Evolutionary conservation across 208 protist genomes (phyloP), one percentile per base, ranked within the genome.

Genomic region (Acanthamoeba sp.): DNA sequence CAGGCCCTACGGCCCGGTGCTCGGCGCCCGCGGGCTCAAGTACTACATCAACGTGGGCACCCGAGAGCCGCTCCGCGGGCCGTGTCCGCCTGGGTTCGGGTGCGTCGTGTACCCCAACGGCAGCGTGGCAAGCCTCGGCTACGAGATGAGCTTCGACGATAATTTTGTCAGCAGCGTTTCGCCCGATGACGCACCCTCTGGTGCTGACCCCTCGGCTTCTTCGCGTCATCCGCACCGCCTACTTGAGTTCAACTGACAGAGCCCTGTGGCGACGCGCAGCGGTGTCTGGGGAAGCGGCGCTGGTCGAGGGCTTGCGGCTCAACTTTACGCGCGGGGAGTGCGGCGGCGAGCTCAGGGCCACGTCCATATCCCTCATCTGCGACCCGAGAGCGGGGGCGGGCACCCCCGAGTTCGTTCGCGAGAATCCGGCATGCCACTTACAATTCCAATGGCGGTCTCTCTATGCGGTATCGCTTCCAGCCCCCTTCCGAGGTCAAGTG

Each of bases 31-130:
- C 14, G 80, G 48, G n/a, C 10, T 62, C 29, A 52, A 40, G 40
- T 88, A 88, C 80, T 88, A 88, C 80, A 88, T 88, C 50, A 88
- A 88, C 29, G 48, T 88, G n/a, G 80, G 80, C 80, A 88, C 80
- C 3, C 80, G 80, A 42, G 16, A 52, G 40, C 45, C 38, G 80
- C 29, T 24, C 45, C n/a, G n/a, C 45, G 27, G 45, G 3, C 80
- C 80, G 6, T 88, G 80, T 40, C 80, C n/a, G n/a, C 45, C 45
- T 16, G 80, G 80, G 29, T 88, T 88, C n/a, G 80, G 80, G 24
- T 88, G 80, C 48, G 50, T 64, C 29, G 50, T 88, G 14, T 88
- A 32, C 32, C 6, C 80, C 80, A 88, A 88, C 45, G 80, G 80
- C 40, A 88, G 80, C 80, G 50, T 40, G 29, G 80, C 50, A 18